phyloP scores from a whole-genome alignment of 768 basidiomycete species.

The Hirschioporus abietinus region DNA sequence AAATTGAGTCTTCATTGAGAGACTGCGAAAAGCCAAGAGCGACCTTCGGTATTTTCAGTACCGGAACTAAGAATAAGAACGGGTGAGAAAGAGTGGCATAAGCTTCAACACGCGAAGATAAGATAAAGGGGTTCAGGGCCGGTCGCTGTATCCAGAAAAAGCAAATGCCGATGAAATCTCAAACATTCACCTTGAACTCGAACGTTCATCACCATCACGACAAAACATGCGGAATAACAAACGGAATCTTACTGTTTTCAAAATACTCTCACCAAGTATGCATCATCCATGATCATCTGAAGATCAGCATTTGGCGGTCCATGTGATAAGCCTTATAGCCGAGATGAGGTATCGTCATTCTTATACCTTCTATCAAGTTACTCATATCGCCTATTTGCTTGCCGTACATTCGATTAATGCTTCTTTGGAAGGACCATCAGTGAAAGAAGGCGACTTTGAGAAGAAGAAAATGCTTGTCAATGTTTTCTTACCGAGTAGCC shows the following conservation, averaged over 20 bases:
- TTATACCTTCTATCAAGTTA: not conserved
- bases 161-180: not conserved
- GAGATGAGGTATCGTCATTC: not conserved
- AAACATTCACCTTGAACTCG: not conserved
- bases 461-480: too few species aligned
- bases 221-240: not conserved
- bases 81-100: too few species aligned
- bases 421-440: not conserved
- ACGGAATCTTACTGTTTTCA: not conserved
- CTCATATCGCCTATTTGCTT: not conserved
- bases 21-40: too few species aligned
- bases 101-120: too few species aligned
- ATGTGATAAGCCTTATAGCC: not conserved
- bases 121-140: too few species aligned
- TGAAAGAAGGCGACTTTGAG: not conserved
- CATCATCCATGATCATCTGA: too few species aligned
- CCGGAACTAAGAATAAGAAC: too few species aligned
- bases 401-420: not conserved
- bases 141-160: not conserved
- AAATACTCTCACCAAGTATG: too few species aligned
- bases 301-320: too few species aligned
- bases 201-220: not conserved
- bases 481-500: too few species aligned
- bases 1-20: too few species aligned
- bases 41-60: too few species aligned